A percentile compares a stretch with the other conserved stretches of the same genome.
phyloP scores from a whole-genome alignment of 345 rosid species.

The Laguncularia racemosa region DNA sequence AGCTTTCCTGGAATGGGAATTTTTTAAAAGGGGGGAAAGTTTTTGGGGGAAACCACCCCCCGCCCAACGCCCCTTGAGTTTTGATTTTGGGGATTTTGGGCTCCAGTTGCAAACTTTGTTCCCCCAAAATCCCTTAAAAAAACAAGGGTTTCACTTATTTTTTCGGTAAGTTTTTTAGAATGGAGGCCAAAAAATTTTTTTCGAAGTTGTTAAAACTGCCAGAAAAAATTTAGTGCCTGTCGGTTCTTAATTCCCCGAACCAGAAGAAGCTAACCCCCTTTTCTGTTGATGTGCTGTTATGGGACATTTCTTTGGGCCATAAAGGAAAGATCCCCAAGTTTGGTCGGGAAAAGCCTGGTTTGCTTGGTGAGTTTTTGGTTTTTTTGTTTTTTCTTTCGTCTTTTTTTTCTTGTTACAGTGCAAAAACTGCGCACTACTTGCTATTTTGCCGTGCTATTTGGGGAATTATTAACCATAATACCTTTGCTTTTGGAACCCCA shows the following conservation, averaged over 20 bases:
- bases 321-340: slow-evolving; percentile 27
- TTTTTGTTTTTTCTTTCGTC: background rate
- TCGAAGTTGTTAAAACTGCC: background rate
- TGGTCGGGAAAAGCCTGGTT: slow-evolving; percentile 18
- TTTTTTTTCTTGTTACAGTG: background rate
- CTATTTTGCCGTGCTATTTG: background rate
- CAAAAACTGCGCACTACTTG: background rate
- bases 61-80: background rate
- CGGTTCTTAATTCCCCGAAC: slow-evolving; percentile 1
- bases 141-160: slow-evolving; percentile 6
- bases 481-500: too few relatives aligned
- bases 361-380: slow-evolving; percentile 27
- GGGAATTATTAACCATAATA: too few relatives aligned
- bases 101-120: slow-evolving; percentile 28
- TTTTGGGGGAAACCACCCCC: background rate
- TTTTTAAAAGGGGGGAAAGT: background rate
- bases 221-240: background rate
- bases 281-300: slow-evolving; percentile 29
- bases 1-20: background rate
- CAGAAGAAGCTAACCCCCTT: slow-evolving; percentile 19
- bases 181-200: background rate
- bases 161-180: slow-evolving; percentile 20
- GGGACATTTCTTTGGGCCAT: slow-evolving; percentile 36
- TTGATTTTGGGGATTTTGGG: slow-evolving; percentile 3
- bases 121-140: slow-evolving; percentile 27